phyloP scores from a whole-genome alignment of 2,329 filamentous ascomycete species.

The Neonectria faginata region DNA sequence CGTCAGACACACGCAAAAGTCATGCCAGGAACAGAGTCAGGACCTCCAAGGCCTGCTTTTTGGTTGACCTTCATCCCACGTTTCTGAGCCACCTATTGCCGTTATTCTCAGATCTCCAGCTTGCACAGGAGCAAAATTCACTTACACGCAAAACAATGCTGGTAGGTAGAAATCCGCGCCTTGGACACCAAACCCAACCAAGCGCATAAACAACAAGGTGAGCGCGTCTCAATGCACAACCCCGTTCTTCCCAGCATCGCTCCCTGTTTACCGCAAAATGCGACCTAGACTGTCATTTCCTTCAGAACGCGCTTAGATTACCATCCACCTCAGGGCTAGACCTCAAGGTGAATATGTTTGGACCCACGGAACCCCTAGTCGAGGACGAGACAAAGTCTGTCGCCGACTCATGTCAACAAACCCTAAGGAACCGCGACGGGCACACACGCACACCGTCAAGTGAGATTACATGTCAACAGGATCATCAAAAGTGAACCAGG shows the following conservation, averaged over 20 bases:
- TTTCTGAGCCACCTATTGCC: conserved; percentile 4
- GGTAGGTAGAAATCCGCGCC: not conserved
- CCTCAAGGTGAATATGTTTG: conserved; percentile 12
- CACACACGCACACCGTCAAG: conserved; percentile 18
- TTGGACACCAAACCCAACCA: conserved; percentile 9
- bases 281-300: conserved; percentile 10
- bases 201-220: conserved; percentile 10
- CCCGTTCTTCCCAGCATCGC: not conserved
- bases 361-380: conserved; percentile 43
- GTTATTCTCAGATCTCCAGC: conserved; percentile 3
- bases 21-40: conserved; percentile 3
- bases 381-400: conserved; percentile 39
- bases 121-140: conserved; percentile 13
- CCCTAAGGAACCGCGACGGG: conserved; percentile 39
- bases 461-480: not conserved
- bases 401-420: conserved; percentile 42
- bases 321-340: conserved; percentile 5
- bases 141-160: conserved; percentile 25
- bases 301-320: not conserved
- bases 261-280: not conserved
- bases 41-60: not conserved
- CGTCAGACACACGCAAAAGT: conserved; percentile 12
- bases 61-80: not conserved
- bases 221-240: conserved; percentile 15
- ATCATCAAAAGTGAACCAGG: not conserved